Base-by-base conservation (phyloP, 1,284 basidiomycete species). In the Malassezia globosa region DNA sequence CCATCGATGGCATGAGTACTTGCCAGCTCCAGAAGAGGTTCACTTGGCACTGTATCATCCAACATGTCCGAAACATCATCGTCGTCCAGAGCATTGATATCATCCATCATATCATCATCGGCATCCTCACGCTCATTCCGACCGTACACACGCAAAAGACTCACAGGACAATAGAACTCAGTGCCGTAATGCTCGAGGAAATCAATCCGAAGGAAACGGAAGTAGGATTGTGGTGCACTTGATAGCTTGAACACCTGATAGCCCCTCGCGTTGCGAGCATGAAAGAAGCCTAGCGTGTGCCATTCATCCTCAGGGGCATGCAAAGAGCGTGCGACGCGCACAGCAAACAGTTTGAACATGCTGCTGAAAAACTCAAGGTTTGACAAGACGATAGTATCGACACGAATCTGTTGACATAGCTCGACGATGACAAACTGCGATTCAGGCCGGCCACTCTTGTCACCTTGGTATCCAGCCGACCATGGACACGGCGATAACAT, bases 311-410 rank as follows among this genome's bases (percentile, higher is more conserved):
- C 81, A 77, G 84, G 87, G 18, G 78, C 81, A 16, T 82, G 80
- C 19, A 79, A 75, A 29, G 82, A 80, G 70, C 85, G 84, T 5
- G 85, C 82, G 2, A 87, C 86, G 62, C 84, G 85, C 36, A 97
- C 82, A 2, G 78, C 78, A 57, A 97, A 85, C 45, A 89, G 84
- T 72, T 87, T 85, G 75, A 97, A 94, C 42, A 95, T 85, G 8
- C 90, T 88, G 61, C 85, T 89, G 75, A 96, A 99, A 75, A 96
- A 96, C 74, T 97, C 92, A 72, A 86, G 94, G 66, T 96, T 94
- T 45, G 89, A 90, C 5, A 99, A 75, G 68, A 96, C 89, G 42
- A 97, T 80, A 0, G 89, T 92, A 72, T 97, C 90, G 63, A 96
- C 87, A 39, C 85, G 77, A 60, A 97, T 89, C 71, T 96, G 92